Percentiles rank a stretch among this genome's conserved stretches.
phyloP scores from a whole-genome alignment of 2,329 filamentous ascomycete genomes.

The Talaromyces albobiverticillius region DNA sequence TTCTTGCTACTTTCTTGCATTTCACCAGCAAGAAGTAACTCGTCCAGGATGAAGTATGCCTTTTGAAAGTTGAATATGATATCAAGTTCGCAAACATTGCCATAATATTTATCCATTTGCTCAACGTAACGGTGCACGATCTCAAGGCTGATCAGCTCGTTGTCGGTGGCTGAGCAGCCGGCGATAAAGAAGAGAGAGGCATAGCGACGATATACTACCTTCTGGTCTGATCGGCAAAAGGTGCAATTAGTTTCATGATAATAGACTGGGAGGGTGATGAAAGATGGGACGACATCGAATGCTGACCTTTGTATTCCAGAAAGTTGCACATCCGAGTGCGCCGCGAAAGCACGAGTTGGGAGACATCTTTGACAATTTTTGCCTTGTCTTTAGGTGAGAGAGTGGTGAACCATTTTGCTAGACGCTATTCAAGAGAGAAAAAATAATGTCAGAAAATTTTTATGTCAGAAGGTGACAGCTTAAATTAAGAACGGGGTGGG shows the following conservation, averaged over 20 bases:
- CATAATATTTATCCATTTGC: slow-evolving; percentile 99
- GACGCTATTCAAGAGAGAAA: slow-evolving; percentile 61
- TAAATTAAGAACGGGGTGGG: slow-evolving; percentile 30
- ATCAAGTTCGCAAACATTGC: slow-evolving; percentile 98
- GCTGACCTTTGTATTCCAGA: slow-evolving; percentile 91
- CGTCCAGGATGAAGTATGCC: slow-evolving; percentile 98
- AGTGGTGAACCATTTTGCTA: slow-evolving; percentile 99
- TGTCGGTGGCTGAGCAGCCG: slow-evolving; percentile 93
- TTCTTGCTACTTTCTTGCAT: slow-evolving; percentile 99
- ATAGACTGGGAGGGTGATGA: neutral
- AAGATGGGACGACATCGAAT: neutral
- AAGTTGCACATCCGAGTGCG: slow-evolving; percentile 99
- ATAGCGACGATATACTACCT: slow-evolving; percentile 98
- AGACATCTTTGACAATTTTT: slow-evolving; percentile 99
- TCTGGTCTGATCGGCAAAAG: slow-evolving; percentile 67
- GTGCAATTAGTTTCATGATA: slow-evolving; percentile 5
- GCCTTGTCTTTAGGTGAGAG: slow-evolving; percentile 97
- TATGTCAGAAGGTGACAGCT: slow-evolving; percentile 24
- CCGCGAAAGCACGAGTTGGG: slow-evolving; percentile 91
- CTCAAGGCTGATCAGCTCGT: slow-evolving; percentile 96
- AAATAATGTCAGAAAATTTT: slow-evolving; percentile 34
- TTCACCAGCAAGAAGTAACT: slow-evolving; percentile 90
- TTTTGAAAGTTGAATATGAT: slow-evolving; percentile 99
- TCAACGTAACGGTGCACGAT: slow-evolving; percentile 99
- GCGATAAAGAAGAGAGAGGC: slow-evolving; percentile 99